phyloP scores from a whole-genome alignment of 139 green algal species.

The Raphidocelis subcapitata region DNA sequence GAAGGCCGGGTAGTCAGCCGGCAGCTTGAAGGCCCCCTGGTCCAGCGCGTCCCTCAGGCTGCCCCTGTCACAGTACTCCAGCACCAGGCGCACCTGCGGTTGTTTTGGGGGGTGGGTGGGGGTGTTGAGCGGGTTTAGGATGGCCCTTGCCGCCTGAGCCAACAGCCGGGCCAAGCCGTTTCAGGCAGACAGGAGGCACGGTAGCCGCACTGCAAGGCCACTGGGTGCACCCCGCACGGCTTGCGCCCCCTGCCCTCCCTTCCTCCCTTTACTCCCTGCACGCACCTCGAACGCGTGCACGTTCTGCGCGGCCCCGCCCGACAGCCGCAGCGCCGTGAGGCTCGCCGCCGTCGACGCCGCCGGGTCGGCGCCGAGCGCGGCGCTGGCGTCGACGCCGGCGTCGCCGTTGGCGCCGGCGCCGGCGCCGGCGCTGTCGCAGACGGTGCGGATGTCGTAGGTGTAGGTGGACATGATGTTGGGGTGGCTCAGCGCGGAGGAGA shows the following conservation, averaged over 20 bases:
- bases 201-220: no score
- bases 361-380: background rate
- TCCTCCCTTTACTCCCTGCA: background rate
- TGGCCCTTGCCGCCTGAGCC: background rate
- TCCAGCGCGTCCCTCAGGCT: conserved; percentile 48
- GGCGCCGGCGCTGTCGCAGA: conserved; percentile 5
- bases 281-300: conserved; percentile 25
- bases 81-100: conserved; percentile 48
- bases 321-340: background rate
- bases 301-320: background rate
- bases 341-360: background rate
- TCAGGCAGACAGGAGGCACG: no score
- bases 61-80: conserved; percentile 60
- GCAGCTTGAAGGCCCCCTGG: conserved; percentile 29
- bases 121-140: background rate
- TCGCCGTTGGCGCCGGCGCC: background rate
- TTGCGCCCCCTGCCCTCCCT: background rate
- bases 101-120: background rate
- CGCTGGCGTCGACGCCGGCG: background rate
- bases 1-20: background rate
- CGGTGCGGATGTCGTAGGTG: conserved; percentile 32
- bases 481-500: conserved; percentile 26
- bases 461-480: conserved; percentile 36
- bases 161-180: no score
- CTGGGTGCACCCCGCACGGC: no score